These are phyloP conservation scores for Pythium utonaiense DNA, from an alignment of 352 stramenopile genomes.

Conservation along the genomic window DNA sequence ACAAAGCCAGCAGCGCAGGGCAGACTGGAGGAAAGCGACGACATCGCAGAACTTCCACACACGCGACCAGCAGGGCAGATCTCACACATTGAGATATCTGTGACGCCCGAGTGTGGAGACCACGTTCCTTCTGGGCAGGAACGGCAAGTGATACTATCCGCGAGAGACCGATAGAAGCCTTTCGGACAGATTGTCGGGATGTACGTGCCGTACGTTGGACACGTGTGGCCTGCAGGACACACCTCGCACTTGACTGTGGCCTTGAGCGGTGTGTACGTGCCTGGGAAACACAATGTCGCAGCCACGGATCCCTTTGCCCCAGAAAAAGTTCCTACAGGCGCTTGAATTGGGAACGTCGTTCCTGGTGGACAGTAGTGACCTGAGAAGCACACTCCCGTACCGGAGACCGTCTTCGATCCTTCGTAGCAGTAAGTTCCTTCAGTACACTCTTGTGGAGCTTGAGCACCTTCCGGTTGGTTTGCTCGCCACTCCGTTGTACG, in stretches of 20 bases:
- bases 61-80: constrained; percentile 93
- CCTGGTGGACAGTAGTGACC: constrained; percentile 96
- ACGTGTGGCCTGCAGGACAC: constrained; percentile 94
- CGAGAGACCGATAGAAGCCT: constrained; percentile 93
- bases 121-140: constrained; percentile 94
- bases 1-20: constrained; percentile 92
- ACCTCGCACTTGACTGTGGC: constrained; percentile 86
- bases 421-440: constrained; percentile 95
- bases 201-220: constrained; percentile 94
- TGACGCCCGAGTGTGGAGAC: constrained; percentile 87
- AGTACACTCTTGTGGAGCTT: constrained; percentile 90
- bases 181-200: constrained; percentile 92
- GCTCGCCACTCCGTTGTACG: constrained; percentile 91
- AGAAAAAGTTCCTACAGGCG: constrained; percentile 92
- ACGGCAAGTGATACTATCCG: constrained; percentile 94
- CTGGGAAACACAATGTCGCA: constrained; percentile 94
- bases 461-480: constrained; percentile 67
- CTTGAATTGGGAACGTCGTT: constrained; percentile 81
- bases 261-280: constrained; percentile 93
- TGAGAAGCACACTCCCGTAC: constrained; percentile 86
- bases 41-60: constrained; percentile 90
- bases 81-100: constrained; percentile 94
- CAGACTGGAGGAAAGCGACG: constrained; percentile 74
- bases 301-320: constrained; percentile 85
- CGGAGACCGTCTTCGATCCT: constrained; percentile 72